phyloP scores from a whole-genome alignment of 1,139 yeast species.

The Hemisphaericaspora subhashii region DNA sequence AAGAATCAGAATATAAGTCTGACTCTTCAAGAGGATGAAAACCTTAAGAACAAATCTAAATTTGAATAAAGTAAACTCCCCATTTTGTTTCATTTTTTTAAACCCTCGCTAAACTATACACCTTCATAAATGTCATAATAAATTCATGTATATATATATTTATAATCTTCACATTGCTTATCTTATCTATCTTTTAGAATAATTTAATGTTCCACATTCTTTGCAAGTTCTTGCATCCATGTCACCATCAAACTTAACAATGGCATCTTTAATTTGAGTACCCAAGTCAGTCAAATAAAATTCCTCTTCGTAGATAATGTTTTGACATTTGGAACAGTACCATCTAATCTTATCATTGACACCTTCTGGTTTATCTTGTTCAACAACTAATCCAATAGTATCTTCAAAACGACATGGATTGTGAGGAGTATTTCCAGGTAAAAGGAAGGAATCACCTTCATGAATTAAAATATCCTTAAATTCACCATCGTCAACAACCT shows the following conservation, averaged over 20 bases:
- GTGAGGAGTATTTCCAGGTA: slow-evolving; percentile 86
- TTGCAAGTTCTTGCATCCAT: slow-evolving; percentile 67
- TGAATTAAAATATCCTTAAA: slow-evolving; percentile 73
- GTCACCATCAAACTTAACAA: slow-evolving; percentile 66
- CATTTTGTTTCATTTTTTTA: slow-evolving; percentile 1
- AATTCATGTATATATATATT: slow-evolving; percentile 13
- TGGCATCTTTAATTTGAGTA: slow-evolving; percentile 85
- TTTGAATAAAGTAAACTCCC: not conserved
- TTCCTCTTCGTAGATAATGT: slow-evolving; percentile 63
- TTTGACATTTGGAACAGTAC: slow-evolving; percentile 76
- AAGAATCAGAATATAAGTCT: no score
- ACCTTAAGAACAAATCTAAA: not conserved
- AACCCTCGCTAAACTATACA: not conserved
- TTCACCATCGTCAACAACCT: slow-evolving; percentile 76
- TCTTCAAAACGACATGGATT: slow-evolving; percentile 84
- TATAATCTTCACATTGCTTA: no score
- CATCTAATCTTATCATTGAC: slow-evolving; percentile 73
- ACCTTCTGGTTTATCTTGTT: slow-evolving; percentile 82
- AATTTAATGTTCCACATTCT: slow-evolving; percentile 70
- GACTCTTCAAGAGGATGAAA: no score
- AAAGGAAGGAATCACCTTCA: slow-evolving; percentile 85
- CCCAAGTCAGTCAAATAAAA: slow-evolving; percentile 84
- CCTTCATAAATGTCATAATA: slow-evolving; percentile 1
- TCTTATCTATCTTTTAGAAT: slow-evolving; percentile 56
- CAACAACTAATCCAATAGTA: slow-evolving; percentile 91